These are phyloP conservation scores for Colletotrichum cereale DNA, from an alignment of 2,329 filamentous ascomycete species.

Conservation along the genomic window DNA sequence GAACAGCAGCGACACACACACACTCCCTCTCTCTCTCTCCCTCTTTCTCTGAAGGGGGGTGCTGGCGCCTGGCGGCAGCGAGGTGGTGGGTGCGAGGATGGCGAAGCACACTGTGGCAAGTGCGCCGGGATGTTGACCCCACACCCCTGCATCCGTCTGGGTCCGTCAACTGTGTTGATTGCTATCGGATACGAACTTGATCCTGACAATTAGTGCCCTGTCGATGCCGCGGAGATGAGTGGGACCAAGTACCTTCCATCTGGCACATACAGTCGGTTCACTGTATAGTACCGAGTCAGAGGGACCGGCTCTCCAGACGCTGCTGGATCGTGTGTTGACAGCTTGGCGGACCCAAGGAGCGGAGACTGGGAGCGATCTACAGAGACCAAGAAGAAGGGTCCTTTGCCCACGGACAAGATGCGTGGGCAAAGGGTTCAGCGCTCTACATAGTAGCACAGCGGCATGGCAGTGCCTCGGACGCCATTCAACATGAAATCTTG, in stretches of 20 bases:
- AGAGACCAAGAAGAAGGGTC: constrained; percentile 11
- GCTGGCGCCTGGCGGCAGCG: neutral
- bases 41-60: neutral
- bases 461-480: constrained; percentile 17
- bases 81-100: neutral
- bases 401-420: constrained; percentile 3
- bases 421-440: neutral
- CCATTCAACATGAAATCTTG: constrained; percentile 13
- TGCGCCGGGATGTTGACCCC: neutral
- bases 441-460: neutral
- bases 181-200: constrained; percentile 23
- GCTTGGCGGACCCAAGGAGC: constrained; percentile 35
- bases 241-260: constrained; percentile 10
- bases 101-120: constrained; percentile 20
- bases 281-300: constrained; percentile 26
- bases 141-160: constrained; percentile 1
- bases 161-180: constrained; percentile 13
- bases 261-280: constrained; percentile 1
- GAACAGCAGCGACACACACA: constrained; percentile 14
- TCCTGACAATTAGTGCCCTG: neutral
- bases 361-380: constrained; percentile 18
- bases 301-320: constrained; percentile 17
- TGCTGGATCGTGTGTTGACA: constrained; percentile 33
- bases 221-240: neutral
- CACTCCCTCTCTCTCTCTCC: too few species aligned